phyloP scores from a whole-genome alignment of 2,329 filamentous ascomycete genomes.

The Rhynchosporium graminicola region DNA sequence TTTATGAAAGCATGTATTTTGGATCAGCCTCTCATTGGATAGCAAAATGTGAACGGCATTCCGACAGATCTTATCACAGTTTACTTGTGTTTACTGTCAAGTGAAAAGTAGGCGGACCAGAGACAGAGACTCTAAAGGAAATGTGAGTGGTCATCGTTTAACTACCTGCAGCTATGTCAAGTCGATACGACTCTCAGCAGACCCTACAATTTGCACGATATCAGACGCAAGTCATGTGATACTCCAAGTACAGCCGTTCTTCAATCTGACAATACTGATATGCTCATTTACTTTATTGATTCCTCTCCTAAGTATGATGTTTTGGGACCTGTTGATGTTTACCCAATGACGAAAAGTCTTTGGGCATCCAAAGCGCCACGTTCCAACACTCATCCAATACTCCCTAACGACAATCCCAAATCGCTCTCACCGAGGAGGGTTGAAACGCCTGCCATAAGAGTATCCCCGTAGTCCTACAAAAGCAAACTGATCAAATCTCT shows the following conservation, averaged over 20 bases:
- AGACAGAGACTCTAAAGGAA: no score
- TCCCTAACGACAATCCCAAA: conserved; percentile 28
- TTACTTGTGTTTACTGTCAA: background rate
- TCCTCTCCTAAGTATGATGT: background rate
- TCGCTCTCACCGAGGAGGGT: conserved; percentile 31
- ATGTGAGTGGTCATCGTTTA: no score
- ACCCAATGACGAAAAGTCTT: conserved; percentile 1
- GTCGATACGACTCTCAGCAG: no score
- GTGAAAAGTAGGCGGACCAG: no score
- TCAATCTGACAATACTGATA: no score
- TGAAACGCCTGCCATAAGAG: conserved; percentile 20
- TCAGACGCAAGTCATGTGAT: no score
- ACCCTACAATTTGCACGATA: no score
- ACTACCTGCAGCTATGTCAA: no score
- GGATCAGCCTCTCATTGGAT: background rate
- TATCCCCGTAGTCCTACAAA: conserved; percentile 27
- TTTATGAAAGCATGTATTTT: background rate
- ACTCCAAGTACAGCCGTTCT: no score
- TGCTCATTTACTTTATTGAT: background rate
- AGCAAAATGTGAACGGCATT: background rate
- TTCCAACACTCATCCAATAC: conserved; percentile 9
- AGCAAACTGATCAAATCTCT: conserved; percentile 16
- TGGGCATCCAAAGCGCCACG: background rate
- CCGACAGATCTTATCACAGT: background rate
- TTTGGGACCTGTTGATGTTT: conserved; percentile 3